These are phyloP conservation scores for Paramyrothecium sp. DNA, from an alignment of 2,329 filamentous ascomycete species.

Conservation along the genomic window DNA sequence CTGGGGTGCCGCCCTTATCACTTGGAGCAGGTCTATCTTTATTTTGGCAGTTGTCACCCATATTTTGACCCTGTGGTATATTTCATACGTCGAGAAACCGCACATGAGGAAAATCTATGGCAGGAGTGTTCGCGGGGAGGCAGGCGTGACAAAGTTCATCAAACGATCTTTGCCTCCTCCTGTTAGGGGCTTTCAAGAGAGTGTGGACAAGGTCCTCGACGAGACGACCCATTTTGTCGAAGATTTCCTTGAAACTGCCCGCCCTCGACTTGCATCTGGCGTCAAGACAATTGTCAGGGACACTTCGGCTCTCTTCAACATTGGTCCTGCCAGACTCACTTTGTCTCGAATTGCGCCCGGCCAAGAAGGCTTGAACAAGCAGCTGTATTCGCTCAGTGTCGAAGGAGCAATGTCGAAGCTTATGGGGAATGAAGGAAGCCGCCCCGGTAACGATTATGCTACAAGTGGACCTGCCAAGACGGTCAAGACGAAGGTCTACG, in stretches of 20 bases:
- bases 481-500: slow-evolving; percentile 74
- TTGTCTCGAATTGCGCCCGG: slow-evolving; percentile 79
- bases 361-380: slow-evolving; percentile 74
- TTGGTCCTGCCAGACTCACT: slow-evolving; percentile 82
- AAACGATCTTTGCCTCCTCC: slow-evolving; percentile 82
- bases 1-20: slow-evolving; percentile 93
- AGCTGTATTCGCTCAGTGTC: slow-evolving; percentile 76
- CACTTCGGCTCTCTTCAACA: slow-evolving; percentile 83
- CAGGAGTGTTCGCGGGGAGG: slow-evolving; percentile 76
- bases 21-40: slow-evolving; percentile 84
- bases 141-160: slow-evolving; percentile 88
- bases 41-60: slow-evolving; percentile 84
- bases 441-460: slow-evolving; percentile 72
- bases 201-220: slow-evolving; percentile 82
- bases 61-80: slow-evolving; percentile 79
- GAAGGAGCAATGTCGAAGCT: slow-evolving; percentile 60
- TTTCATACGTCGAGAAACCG: slow-evolving; percentile 90
- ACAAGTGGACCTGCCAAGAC: slow-evolving; percentile 66
- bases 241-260: slow-evolving; percentile 81
- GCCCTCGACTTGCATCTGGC: slow-evolving; percentile 81
- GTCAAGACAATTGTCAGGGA: slow-evolving; percentile 87
- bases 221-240: slow-evolving; percentile 88
- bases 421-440: slow-evolving; percentile 53
- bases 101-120: slow-evolving; percentile 99
- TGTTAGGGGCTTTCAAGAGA: slow-evolving; percentile 79